phyloP scores from a whole-genome alignment of 495 filamentous ascomycete genomes.

The Sabuloglossum arenarium region DNA sequence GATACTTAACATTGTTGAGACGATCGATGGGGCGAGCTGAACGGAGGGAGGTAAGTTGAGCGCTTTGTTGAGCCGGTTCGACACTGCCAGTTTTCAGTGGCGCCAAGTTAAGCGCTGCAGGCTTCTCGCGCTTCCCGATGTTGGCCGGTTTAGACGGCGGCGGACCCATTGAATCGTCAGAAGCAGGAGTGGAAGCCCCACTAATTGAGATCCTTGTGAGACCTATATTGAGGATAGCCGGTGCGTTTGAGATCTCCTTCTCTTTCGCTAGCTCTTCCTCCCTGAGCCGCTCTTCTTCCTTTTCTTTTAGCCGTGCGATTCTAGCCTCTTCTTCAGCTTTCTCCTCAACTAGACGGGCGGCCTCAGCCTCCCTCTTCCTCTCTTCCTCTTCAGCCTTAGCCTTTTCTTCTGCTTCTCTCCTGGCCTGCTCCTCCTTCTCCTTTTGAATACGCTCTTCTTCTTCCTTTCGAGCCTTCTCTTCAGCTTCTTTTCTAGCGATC shows the following conservation, averaged over 20 bases:
- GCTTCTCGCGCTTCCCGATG: slow-evolving; percentile 42
- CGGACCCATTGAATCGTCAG: slow-evolving; percentile 31
- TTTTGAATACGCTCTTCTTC: slow-evolving; percentile 6
- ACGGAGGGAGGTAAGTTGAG: slow-evolving; percentile 75
- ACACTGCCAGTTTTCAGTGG: slow-evolving; percentile 50
- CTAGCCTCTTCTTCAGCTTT: slow-evolving; percentile 8
- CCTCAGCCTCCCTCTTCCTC: slow-evolving; percentile 3
- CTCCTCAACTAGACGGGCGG: slow-evolving; percentile 8
- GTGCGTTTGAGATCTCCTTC: neutral
- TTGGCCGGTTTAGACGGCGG: slow-evolving; percentile 31
- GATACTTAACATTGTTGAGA: slow-evolving; percentile 50
- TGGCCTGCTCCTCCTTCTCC: slow-evolving; percentile 23
- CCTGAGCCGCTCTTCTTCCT: slow-evolving; percentile 5
- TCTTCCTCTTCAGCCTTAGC: slow-evolving; percentile 27
- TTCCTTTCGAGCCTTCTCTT: slow-evolving; percentile 3
- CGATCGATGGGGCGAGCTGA: slow-evolving; percentile 67
- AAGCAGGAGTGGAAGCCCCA: slow-evolving; percentile 32
- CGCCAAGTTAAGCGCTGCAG: slow-evolving; percentile 62
- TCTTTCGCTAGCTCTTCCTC: neutral
- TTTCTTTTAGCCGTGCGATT: slow-evolving; percentile 8
- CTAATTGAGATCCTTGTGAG: slow-evolving; percentile 12
- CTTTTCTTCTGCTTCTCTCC: slow-evolving; percentile 12
- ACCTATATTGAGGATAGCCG: neutral
- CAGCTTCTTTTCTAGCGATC: slow-evolving; percentile 7
- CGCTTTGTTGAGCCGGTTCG: slow-evolving; percentile 76